These are phyloP conservation scores for Lecanicillium sp. DNA, from an alignment of 2,329 filamentous ascomycete species.

Conservation along the genomic window DNA sequence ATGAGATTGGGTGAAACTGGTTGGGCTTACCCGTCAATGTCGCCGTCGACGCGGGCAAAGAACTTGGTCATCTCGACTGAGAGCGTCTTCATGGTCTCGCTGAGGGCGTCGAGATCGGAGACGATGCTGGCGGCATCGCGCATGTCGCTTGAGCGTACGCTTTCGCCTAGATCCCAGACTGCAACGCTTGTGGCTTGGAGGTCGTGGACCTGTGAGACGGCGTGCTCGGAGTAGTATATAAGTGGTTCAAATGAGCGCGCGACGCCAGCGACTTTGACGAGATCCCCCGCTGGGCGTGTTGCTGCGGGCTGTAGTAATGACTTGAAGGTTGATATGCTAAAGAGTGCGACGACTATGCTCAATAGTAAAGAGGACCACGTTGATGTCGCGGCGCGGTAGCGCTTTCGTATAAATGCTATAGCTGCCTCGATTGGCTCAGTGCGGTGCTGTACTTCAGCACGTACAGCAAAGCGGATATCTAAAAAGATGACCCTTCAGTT, in stretches of 20 bases:
- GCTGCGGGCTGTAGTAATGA: constrained; percentile 61
- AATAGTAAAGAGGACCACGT: constrained; percentile 61
- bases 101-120: constrained; percentile 73
- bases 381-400: constrained; percentile 52
- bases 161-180: constrained; percentile 91
- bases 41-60: constrained; percentile 87
- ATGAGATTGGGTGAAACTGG: not conserved
- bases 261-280: constrained; percentile 83
- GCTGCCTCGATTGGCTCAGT: constrained; percentile 74
- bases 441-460: constrained; percentile 80
- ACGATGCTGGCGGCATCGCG: constrained; percentile 82
- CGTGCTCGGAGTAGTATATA: constrained; percentile 90
- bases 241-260: constrained; percentile 89
- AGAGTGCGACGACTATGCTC: constrained; percentile 50
- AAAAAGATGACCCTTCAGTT: constrained; percentile 12
- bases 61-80: constrained; percentile 83
- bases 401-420: constrained; percentile 53
- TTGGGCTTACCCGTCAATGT: constrained; percentile 69
- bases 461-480: constrained; percentile 84
- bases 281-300: constrained; percentile 43
- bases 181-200: constrained; percentile 87
- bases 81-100: constrained; percentile 75
- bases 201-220: constrained; percentile 75
- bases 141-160: constrained; percentile 82
- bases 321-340: constrained; percentile 58